Conservation (phyloP, 371 early-diverging fungal species). For the Mortierella sp. region DNA sequence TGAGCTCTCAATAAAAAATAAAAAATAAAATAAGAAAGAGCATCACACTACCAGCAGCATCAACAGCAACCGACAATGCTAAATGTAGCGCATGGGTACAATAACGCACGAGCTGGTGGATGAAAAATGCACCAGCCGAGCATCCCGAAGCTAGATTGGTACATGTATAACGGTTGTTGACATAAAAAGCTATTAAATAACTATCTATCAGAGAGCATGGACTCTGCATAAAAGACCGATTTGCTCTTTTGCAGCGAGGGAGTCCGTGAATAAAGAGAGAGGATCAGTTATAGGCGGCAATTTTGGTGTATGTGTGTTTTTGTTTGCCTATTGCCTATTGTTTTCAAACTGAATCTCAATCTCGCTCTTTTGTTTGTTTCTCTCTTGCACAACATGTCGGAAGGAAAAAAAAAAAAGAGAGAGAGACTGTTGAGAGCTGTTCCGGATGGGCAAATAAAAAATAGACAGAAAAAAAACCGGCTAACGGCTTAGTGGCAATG, state of each 20-base stretch:
- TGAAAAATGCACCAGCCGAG: not conserved
- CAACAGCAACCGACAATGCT: not conserved
- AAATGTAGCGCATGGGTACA: not conserved
- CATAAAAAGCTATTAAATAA: not conserved
- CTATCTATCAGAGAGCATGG: not conserved
- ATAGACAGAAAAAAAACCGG: too few species aligned
- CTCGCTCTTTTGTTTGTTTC: not conserved
- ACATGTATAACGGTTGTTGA: not conserved
- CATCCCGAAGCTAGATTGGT: not conserved
- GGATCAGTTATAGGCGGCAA: not conserved
- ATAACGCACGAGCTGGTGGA: too few species aligned
- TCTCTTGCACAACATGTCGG: not conserved
- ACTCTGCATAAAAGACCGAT: slow-evolving; percentile 2
- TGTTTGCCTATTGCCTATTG: too few species aligned
- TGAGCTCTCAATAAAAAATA: too few species aligned
- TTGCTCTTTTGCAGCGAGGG: not conserved
- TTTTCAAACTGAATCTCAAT: too few species aligned
- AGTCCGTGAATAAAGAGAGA: too few species aligned
- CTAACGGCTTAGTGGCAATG: too few species aligned
- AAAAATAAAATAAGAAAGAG: too few species aligned
- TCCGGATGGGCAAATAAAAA: too few species aligned
- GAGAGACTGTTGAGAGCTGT: slow-evolving; percentile 1
- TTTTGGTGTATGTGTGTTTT: too few species aligned
- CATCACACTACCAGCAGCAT: not conserved
- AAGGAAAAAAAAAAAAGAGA: not conserved